Percentiles rank a stretch among this genome's conserved stretches.
phyloP scores from a whole-genome alignment of 1,284 basidiomycete species.

The Pterulicium gracile region DNA sequence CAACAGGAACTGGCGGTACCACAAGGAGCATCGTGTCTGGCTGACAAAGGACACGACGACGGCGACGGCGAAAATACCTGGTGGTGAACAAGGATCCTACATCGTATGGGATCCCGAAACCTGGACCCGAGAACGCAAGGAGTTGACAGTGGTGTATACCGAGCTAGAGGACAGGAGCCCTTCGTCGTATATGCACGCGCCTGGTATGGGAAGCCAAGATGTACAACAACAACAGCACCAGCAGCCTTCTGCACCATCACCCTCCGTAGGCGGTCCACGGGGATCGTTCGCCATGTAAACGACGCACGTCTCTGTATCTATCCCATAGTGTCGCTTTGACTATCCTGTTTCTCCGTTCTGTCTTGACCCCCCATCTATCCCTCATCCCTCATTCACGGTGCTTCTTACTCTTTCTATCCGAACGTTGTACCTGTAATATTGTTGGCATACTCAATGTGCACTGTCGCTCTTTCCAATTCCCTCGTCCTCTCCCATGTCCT shows the following conservation, averaged over 20 bases:
- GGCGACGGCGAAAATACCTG: constrained; percentile 77
- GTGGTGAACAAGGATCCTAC: constrained; percentile 83
- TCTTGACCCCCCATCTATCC: background rate
- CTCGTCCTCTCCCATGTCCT: constrained; percentile 11
- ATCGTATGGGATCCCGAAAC: constrained; percentile 88
- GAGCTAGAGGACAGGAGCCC: constrained; percentile 78
- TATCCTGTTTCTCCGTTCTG: background rate
- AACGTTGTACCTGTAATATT: constrained; percentile 8
- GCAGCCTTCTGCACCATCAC: constrained; percentile 9
- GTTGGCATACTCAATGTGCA: constrained; percentile 11
- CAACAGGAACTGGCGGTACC: constrained; percentile 96
- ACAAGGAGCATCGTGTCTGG: constrained; percentile 93
- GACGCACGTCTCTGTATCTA: no score
- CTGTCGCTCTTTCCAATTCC: constrained; percentile 9
- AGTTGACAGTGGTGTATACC: constrained; percentile 79
- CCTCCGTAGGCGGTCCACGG: constrained; percentile 17
- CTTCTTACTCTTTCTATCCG: background rate
- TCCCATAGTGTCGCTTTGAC: no score
- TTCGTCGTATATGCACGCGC: constrained; percentile 48
- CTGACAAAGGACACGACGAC: constrained; percentile 88
- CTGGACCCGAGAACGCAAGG: constrained; percentile 81
- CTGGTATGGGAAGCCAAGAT: constrained; percentile 24
- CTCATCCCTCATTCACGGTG: background rate
- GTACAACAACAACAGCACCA: constrained; percentile 16
- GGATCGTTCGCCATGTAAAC: constrained; percentile 33